Conservation (phyloP, 2,329 filamentous ascomycete genomes). For the Fusarium concolor region DNA sequence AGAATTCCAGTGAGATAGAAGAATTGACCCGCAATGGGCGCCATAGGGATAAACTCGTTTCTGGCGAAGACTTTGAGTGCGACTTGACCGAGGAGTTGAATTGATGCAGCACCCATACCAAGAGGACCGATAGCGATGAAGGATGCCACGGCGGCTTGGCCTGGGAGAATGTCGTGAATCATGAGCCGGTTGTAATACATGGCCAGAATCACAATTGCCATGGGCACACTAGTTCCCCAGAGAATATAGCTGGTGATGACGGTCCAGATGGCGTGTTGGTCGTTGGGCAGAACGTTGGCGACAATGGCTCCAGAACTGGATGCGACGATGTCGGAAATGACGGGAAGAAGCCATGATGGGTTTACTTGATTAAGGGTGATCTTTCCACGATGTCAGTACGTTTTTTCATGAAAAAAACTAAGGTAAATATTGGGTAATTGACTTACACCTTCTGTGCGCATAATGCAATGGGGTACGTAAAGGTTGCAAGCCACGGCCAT, state of each 20-base stretch:
- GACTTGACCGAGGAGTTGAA: conserved; percentile 57
- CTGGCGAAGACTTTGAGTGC: conserved; percentile 49
- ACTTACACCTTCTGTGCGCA: conserved; percentile 50
- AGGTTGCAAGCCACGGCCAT: conserved; percentile 60
- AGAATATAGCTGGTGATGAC: conserved; percentile 69
- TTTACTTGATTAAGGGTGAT: conserved; percentile 59
- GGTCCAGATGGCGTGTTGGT: conserved; percentile 64
- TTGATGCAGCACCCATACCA: conserved; percentile 69
- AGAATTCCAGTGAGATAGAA: conserved; percentile 65
- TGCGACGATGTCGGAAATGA: conserved; percentile 71
- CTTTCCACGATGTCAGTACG: conserved; percentile 19
- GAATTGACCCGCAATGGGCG: conserved; percentile 62
- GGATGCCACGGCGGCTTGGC: conserved; percentile 70
- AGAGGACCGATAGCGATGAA: conserved; percentile 73
- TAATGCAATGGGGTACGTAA: conserved; percentile 62
- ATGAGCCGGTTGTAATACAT: conserved; percentile 73
- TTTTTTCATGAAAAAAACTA: conserved; percentile 49
- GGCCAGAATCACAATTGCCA: conserved; percentile 67
- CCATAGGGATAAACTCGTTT: conserved; percentile 51
- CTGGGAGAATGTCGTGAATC: conserved; percentile 68
- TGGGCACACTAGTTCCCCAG: conserved; percentile 65
- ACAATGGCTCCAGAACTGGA: conserved; percentile 68
- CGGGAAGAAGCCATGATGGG: conserved; percentile 70
- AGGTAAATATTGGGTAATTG: conserved; percentile 18
- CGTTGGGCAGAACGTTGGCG: conserved; percentile 64